Evolutionary conservation across 208 protist genomes (phyloP).

Genomic region (Acanthamoeba lugdunensis): DNA sequence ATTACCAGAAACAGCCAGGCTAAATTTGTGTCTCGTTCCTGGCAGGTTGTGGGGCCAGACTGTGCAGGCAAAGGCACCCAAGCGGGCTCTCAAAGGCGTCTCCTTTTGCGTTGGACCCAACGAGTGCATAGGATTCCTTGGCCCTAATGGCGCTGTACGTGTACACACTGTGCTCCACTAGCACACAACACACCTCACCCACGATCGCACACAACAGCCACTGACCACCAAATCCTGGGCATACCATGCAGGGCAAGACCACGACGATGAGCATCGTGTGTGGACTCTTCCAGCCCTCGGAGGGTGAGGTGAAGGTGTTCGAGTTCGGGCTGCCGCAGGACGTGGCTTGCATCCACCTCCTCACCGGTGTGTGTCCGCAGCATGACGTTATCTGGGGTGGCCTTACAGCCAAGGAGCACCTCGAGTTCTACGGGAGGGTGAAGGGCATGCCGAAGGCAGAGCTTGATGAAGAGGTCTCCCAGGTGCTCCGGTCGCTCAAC

Average conservation of each 20-base stretch:
- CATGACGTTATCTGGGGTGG: slow-evolving; percentile 68
- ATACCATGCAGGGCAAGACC: slow-evolving; percentile 77
- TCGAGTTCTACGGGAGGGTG: slow-evolving; percentile 57
- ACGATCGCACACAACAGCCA: too few relatives aligned
- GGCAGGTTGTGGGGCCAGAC: too few relatives aligned
- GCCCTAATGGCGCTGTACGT: slow-evolving; percentile 79
- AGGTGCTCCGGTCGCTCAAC: slow-evolving; percentile 39
- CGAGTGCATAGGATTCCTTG: slow-evolving; percentile 75
- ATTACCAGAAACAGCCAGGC: too few relatives aligned
- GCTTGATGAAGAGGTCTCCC: neutral
- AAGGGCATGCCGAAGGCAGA: slow-evolving; percentile 55
- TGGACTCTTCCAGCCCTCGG: slow-evolving; percentile 65
- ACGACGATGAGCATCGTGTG: slow-evolving; percentile 78
- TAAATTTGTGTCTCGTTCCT: too few relatives aligned
- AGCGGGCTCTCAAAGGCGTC: slow-evolving; percentile 19
- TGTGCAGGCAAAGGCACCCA: too few relatives aligned
- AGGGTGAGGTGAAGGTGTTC: slow-evolving; percentile 20
- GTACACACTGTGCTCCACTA: too few relatives aligned
- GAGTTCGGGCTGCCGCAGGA: neutral
- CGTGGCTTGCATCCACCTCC: slow-evolving; percentile 31
- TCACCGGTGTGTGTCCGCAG: slow-evolving; percentile 75
- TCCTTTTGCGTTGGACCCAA: slow-evolving; percentile 8
- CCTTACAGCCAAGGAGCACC: slow-evolving; percentile 36
- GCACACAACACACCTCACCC: neutral
- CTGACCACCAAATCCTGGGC: neutral